Conservation (phyloP, 441 rosid genomes). For the Populus hybrid region DNA sequence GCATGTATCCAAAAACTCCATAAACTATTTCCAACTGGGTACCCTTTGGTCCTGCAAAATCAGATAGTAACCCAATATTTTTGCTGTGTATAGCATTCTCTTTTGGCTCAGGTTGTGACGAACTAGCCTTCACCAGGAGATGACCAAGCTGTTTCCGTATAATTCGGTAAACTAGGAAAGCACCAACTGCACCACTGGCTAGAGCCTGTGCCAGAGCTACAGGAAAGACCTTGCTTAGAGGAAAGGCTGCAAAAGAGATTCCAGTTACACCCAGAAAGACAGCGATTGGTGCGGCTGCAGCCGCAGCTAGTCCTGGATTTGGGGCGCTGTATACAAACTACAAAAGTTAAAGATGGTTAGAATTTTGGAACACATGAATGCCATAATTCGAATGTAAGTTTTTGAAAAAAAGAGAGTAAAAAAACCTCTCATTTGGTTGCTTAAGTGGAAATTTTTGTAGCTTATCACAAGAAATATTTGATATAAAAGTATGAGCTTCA, state of each 20-base stretch:
- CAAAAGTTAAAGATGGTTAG: constrained; percentile 22
- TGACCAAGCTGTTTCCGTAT: constrained; percentile 86
- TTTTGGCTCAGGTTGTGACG: constrained; percentile 37
- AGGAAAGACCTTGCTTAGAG: constrained; percentile 64
- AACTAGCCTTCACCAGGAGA: constrained; percentile 56
- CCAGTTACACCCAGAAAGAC: constrained; percentile 80
- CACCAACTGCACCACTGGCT: constrained; percentile 86
- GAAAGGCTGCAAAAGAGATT: constrained; percentile 86
- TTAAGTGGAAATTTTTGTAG: neutral
- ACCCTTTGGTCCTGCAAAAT: constrained; percentile 93
- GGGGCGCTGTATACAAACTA: constrained; percentile 99
- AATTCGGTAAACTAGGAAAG: constrained; percentile 62
- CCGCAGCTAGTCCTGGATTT: constrained; percentile 98
- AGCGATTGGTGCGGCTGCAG: constrained; percentile 91
- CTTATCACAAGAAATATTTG: neutral
- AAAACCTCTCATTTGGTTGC: neutral
- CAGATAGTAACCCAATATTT: constrained; percentile 75
- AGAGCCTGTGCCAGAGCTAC: constrained; percentile 73
- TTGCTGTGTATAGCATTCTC: constrained; percentile 36
- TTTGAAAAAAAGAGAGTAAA: neutral
- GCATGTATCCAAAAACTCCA: constrained; percentile 95
- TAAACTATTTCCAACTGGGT: constrained; percentile 91
- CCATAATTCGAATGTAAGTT: neutral
- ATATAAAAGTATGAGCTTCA: neutral
- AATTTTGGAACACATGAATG: neutral